Percentiles rank a stretch among this genome's conserved stretches.
Evolutionary conservation across 2,329 filamentous ascomycete species (phyloP).

Genomic region (Gnomoniopsis smithogilvyi): DNA sequence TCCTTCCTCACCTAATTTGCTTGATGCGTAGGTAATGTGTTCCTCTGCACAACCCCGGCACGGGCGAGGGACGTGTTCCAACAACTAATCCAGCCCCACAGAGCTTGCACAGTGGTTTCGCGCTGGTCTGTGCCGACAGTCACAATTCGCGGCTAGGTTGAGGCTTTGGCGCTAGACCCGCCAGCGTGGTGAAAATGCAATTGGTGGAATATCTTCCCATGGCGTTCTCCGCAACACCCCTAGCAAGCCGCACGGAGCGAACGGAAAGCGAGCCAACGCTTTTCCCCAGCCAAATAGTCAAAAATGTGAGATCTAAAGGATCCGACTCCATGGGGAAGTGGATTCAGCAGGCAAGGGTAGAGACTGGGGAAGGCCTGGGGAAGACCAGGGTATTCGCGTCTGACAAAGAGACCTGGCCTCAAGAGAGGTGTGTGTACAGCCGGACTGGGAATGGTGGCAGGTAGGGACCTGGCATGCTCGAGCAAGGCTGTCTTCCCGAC

Average conservation of each 20-base stretch:
- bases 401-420: not conserved
- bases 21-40: too few relatives aligned
- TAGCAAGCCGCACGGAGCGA: not conserved
- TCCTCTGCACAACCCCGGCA: too few relatives aligned
- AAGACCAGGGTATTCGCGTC: not conserved
- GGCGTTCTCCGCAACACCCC: not conserved
- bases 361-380: not conserved
- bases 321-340: not conserved
- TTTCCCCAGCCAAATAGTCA: not conserved
- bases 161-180: not conserved
- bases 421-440: not conserved
- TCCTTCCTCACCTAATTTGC: too few relatives aligned
- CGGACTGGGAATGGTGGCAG: slow-evolving; percentile 5
- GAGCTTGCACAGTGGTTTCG: too few relatives aligned
- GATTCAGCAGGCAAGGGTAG: not conserved
- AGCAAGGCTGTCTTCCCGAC: not conserved
- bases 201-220: not conserved
- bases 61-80: too few relatives aligned
- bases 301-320: not conserved
- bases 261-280: not conserved
- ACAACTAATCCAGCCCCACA: too few relatives aligned
- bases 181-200: not conserved
- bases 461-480: not conserved
- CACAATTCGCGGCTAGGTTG: not conserved
- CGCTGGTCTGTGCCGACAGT: too few relatives aligned